Base-by-base conservation (phyloP, 345 rosid genomes). In the Garcia nutans region DNA sequence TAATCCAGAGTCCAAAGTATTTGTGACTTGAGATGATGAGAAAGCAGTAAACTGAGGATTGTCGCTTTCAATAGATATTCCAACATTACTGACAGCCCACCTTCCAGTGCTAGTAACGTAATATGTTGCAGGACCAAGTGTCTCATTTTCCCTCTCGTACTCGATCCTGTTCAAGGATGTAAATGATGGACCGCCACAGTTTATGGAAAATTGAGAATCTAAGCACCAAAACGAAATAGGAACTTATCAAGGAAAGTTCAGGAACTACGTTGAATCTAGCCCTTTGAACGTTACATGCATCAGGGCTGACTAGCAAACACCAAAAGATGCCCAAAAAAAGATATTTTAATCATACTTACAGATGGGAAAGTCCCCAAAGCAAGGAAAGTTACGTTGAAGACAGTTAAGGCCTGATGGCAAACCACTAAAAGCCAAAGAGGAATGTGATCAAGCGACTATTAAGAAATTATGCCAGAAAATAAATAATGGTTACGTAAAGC, bases 101-200 rank as follows among this genome's bases (percentile, higher is more conserved):
- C 80, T 87, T 2, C 65, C 8, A 66, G 71, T 49, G 71, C 71
- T 71, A 52, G 87, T 79, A 42, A 91, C 89, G 15, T 78, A 71
- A 77, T 84, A 89, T 0, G 96, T 74, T 47, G 93, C 88, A 24
- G 93, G 83, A 72, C 94, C 93, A 77, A 89, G 88, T 16, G 79
- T 73, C 71, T 5, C 77, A 23, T 87, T 75, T 11, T 91, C 94
- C 58, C 66, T 82, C 78, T 93, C 93, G 54, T 74, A 91, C 60
- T 74, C 42, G 19, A 76, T 79, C 61, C 80, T 68, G 54, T 63
- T 73, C 10, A 82, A 82, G 10, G 89, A 83, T 28, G 60, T 80
- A 72, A 83, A 80, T 77, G 68, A 76, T 71, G 87, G 90, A 79
- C 97, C 98, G 56, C 97, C 93, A 59, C 87, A 85, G 68, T 93